A percentile compares a stretch with the other conserved stretches of the same genome.
Evolutionary conservation across 2,329 filamentous ascomycete species (phyloP).

Genomic region (Diaporthe nobilis): DNA sequence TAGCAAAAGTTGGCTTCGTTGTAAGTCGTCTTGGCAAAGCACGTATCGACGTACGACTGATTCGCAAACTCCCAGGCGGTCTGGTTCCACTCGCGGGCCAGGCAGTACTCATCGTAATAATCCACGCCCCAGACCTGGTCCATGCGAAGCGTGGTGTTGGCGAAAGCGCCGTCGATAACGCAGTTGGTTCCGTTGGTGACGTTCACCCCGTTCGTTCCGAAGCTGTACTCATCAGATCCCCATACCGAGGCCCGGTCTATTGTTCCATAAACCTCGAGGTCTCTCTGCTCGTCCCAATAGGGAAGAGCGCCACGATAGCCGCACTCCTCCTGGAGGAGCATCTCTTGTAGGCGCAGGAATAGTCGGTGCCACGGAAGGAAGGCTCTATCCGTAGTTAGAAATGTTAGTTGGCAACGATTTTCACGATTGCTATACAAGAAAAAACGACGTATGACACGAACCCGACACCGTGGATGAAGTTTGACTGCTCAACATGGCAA

Average conservation of each 20-base stretch:
- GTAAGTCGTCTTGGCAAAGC: not conserved
- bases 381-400: not conserved
- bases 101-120: constrained; percentile 6
- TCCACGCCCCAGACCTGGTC: not conserved
- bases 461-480: constrained; percentile 24
- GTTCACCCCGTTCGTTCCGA: constrained; percentile 9
- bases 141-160: constrained; percentile 5
- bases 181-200: constrained; percentile 14
- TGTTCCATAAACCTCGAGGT: not conserved
- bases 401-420: not conserved
- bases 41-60: not conserved
- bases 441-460: not conserved
- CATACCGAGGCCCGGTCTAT: not conserved
- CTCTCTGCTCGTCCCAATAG: constrained; percentile 23
- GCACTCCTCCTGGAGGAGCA: not conserved
- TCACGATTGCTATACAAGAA: not conserved
- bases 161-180: constrained; percentile 4
- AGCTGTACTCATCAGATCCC: constrained; percentile 12
- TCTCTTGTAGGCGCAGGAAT: not conserved
- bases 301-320: constrained; percentile 9
- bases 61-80: not conserved
- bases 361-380: constrained; percentile 11
- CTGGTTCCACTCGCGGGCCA: not conserved
- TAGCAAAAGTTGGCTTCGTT: constrained; percentile 40
- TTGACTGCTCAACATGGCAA: constrained; percentile 23